Percentiles rank a stretch among this genome's conserved stretches.
These are phyloP conservation scores for Paracorniculantispora psalliotae DNA, from an alignment of 2,329 filamentous ascomycete species.

Conservation along the genomic window DNA sequence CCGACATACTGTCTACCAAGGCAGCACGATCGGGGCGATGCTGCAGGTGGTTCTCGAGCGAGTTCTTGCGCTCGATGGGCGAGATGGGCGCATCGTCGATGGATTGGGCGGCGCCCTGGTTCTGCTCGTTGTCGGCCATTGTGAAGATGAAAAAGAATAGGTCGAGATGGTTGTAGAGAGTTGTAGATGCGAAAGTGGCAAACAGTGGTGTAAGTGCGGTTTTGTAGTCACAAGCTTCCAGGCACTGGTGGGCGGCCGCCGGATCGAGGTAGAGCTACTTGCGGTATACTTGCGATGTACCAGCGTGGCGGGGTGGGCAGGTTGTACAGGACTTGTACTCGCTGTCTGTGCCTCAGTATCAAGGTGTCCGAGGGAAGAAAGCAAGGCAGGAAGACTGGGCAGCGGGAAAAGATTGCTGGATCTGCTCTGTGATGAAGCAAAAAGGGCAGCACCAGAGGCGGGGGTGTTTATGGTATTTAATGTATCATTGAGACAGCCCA, in stretches of 20 bases:
- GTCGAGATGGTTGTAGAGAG: background rate
- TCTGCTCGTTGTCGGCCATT: constrained; percentile 27
- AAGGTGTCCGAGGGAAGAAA: background rate
- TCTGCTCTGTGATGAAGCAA: background rate
- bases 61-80: constrained; percentile 56
- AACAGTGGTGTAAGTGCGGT: constrained; percentile 1
- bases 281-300: background rate
- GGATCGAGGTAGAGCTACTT: background rate
- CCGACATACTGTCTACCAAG: constrained; percentile 67
- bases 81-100: constrained; percentile 52
- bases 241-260: background rate
- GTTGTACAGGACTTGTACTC: background rate
- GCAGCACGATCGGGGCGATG: constrained; percentile 71
- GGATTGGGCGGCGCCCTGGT: constrained; percentile 15
- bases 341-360: background rate
- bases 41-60: constrained; percentile 66
- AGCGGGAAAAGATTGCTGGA: background rate
- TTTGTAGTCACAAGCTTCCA: background rate
- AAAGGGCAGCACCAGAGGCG: constrained; percentile 8
- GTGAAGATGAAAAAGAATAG: background rate
- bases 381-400: background rate
- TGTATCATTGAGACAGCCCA: background rate
- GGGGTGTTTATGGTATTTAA: constrained; percentile 9
- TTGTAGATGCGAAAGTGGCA: background rate
- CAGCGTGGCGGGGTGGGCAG: background rate